phyloP scores from a whole-genome alignment of 352 stramenopile species.

The Pythium scleroteichum region DNA sequence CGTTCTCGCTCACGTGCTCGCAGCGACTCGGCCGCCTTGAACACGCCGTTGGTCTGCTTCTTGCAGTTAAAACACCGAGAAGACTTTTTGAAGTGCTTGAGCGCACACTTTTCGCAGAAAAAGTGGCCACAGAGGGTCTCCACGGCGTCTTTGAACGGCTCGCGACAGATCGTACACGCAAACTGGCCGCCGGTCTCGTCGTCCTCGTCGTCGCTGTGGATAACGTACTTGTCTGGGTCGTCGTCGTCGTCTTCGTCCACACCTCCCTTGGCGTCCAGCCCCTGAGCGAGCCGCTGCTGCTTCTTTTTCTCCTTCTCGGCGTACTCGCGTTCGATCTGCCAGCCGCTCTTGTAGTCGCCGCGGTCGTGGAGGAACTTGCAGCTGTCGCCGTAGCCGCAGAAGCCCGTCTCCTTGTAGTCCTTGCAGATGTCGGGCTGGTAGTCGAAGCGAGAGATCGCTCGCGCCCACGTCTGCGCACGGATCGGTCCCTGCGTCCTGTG shows the following conservation, averaged over 20 bases:
- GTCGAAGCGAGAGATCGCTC: conserved; percentile 96
- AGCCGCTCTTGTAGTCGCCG: conserved; percentile 97
- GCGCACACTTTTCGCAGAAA: conserved; percentile 94
- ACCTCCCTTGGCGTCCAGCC: conserved; percentile 38
- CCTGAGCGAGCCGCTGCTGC: conserved; percentile 69
- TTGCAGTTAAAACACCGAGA: conserved; percentile 92
- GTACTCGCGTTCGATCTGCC: conserved; percentile 97
- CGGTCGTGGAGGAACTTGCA: conserved; percentile 99
- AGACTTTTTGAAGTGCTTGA: conserved; percentile 84
- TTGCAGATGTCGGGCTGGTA: conserved; percentile 99
- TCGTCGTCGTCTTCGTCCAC: conserved; percentile 60
- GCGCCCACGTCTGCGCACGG: conserved; percentile 92
- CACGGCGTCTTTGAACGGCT: conserved; percentile 92
- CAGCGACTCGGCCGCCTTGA: conserved; percentile 76
- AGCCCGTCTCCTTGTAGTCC: conserved; percentile 99
- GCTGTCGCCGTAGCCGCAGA: conserved; percentile 96
- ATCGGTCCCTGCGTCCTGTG: conserved; percentile 92
- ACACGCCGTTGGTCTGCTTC: conserved; percentile 92
- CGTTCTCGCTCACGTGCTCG: conserved; percentile 28
- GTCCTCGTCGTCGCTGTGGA: conserved; percentile 53
- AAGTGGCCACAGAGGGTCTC: conserved; percentile 96
- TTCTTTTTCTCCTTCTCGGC: conserved; percentile 91
- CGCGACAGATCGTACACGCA: conserved; percentile 95
- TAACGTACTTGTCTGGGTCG: conserved; percentile 63
- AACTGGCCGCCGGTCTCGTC: conserved; percentile 81